Evolutionary conservation across 306 rosid species (phyloP), one percentile per base, ranked within the genome.

Genomic region (Vigna angularis): DNA sequence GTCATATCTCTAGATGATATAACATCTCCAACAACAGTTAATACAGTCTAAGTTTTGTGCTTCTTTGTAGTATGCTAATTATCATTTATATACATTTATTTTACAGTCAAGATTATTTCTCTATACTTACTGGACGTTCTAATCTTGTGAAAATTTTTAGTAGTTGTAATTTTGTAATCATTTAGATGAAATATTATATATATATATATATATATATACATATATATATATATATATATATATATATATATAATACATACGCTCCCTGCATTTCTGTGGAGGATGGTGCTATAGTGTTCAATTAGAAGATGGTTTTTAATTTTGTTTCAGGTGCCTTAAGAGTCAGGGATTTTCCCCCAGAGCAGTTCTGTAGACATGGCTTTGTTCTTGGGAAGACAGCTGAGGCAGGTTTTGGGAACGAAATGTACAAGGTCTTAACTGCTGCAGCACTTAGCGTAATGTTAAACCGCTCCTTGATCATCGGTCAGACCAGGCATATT

Each of bases 401-500:
- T 1, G 98, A 95, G 83, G 98, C 98, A 26, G 98, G 98, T 47
- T 87, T 95, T 47, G 98, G 98, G 82, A 95, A 95, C 68, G 98
- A 95, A 87, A 95, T 95, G 98, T 95, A 95, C 93, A 95, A 95
- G 86, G 85, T 95, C 74, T 79, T 95, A 65, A 88, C 89, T 67
- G 93, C 89, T 22, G 98, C 97, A 7, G 89, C 97, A 15, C 84
- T 95, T 82, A 92, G 98, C 76, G 68, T 91, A 71, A 89, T 95
- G 96, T 80, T 95, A 66, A 92, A 95, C 88, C 97, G 98, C 86
- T 95, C 98, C 82, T 88, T 95, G 79, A 91, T 95, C 89, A 88
- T 95, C 76, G 97, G 98, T 82, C 98, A 95, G 90, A 95, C 98
- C 97, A 95, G 98, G 98, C 98, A 95, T 88, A 91, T 95, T 92